Evolutionary conservation across 495 filamentous ascomycete species (phyloP).

Genomic region (Trichoderma reesei): DNA sequence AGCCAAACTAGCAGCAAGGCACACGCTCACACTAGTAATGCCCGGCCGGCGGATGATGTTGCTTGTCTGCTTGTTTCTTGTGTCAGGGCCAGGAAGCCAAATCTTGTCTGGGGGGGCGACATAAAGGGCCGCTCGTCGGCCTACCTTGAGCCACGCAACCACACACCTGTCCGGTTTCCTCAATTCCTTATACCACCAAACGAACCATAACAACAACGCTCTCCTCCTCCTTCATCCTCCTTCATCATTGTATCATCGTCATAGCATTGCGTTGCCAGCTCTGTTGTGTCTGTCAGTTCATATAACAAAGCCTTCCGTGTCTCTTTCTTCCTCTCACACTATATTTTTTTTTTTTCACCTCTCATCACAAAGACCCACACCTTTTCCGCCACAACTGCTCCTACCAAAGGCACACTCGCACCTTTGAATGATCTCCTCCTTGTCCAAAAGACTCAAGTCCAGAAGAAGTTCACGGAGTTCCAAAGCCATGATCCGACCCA

Average conservation of each 20-base stretch:
- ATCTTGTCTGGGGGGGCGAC: too few relatives aligned
- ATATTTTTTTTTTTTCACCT: neutral
- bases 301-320: neutral
- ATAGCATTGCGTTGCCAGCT: neutral
- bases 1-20: neutral
- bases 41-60: too few relatives aligned
- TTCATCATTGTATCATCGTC: neutral
- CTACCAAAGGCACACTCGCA: neutral
- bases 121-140: too few relatives aligned
- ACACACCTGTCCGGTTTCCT: neutral
- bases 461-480: neutral
- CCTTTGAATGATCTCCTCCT: neutral
- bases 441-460: slow-evolving; percentile 4
- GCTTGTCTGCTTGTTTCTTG: too few relatives aligned
- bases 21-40: neutral
- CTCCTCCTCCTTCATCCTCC: neutral
- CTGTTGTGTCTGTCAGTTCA: neutral
- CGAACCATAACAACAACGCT: neutral
- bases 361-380: neutral
- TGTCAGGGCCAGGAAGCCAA: too few relatives aligned
- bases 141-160: neutral
- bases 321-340: neutral
- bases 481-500: neutral
- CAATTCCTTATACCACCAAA: too few relatives aligned
- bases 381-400: neutral